Percentiles rank a stretch among this genome's conserved stretches.
Conservation (phyloP, 805 yeast genomes). For the Blastobotrys parvus region DNA sequence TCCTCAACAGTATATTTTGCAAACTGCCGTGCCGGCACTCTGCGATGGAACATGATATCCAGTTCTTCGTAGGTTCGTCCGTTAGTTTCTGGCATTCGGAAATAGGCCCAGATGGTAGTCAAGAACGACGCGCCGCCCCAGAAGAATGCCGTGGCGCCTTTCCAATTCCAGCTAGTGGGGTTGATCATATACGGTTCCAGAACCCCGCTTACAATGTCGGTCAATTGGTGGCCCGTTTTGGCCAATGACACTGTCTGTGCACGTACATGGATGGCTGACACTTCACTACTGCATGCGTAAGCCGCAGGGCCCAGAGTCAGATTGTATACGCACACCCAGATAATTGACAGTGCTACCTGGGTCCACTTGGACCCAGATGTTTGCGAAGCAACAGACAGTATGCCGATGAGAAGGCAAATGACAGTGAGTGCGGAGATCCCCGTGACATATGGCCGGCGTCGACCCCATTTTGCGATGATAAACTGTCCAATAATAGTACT, state of each 20-base stretch:
- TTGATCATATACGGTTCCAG: conserved; percentile 38
- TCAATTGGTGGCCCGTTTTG: conserved; percentile 23
- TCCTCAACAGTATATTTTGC: background rate
- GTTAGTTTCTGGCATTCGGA: conserved; percentile 48
- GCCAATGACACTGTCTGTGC: conserved; percentile 36
- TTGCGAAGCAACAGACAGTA: conserved; percentile 13
- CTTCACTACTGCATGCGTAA: conserved; percentile 34
- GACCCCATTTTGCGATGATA: conserved; percentile 3
- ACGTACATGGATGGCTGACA: conserved; percentile 35
- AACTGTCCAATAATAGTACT: conserved; percentile 28
- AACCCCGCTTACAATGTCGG: conserved; percentile 24
- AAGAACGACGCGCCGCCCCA: conserved; percentile 30
- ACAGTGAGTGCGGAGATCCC: conserved; percentile 32
- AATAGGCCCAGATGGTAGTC: conserved; percentile 35
- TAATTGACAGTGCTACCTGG: conserved; percentile 37
- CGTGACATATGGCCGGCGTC: conserved; percentile 12
- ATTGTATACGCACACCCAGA: conserved; percentile 36
- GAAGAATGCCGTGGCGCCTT: conserved; percentile 40
- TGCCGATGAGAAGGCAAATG: conserved; percentile 38
- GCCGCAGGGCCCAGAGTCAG: conserved; percentile 37
- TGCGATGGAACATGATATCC: conserved; percentile 36
- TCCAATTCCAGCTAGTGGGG: conserved; percentile 36
- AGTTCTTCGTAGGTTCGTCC: conserved; percentile 50
- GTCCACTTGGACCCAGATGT: conserved; percentile 19
- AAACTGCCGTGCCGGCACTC: conserved; percentile 20